Percentiles rank a stretch among this genome's conserved stretches.
Evolutionary conservation across 352 stramenopile species (phyloP).

Genomic region (Pythium utonaiense): DNA sequence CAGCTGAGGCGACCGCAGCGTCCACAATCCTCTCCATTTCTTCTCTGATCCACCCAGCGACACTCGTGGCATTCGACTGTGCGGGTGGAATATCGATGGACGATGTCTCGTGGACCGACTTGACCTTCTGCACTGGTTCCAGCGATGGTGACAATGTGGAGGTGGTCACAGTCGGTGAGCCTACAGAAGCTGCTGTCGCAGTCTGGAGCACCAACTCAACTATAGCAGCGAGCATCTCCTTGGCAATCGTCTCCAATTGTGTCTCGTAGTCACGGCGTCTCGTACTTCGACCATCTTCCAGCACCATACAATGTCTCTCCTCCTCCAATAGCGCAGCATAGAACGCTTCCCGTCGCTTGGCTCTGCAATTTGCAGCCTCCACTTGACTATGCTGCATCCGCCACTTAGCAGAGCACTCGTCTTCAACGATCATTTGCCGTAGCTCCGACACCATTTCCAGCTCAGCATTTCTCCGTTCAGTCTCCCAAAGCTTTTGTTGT

Average conservation of each 20-base stretch:
- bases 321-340: slow-evolving; percentile 12
- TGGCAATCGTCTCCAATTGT: not conserved
- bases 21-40: not conserved
- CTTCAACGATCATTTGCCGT: slow-evolving; percentile 20
- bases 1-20: not conserved
- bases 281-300: not conserved
- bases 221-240: not conserved
- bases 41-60: not conserved
- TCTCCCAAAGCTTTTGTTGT: too few species aligned
- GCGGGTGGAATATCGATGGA: not conserved
- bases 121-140: not conserved
- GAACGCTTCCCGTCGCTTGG: slow-evolving; percentile 4
- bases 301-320: slow-evolving; percentile 1
- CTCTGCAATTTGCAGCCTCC: not conserved
- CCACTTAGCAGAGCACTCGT: not conserved
- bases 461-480: not conserved
- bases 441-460: not conserved
- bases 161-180: too few species aligned
- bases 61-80: not conserved
- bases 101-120: not conserved
- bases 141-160: not conserved
- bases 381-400: not conserved
- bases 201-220: not conserved
- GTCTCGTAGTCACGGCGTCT: not conserved
- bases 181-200: not conserved